Base-by-base conservation (phyloP, 495 filamentous ascomycete genomes). In the Endocarpon pusillum region DNA sequence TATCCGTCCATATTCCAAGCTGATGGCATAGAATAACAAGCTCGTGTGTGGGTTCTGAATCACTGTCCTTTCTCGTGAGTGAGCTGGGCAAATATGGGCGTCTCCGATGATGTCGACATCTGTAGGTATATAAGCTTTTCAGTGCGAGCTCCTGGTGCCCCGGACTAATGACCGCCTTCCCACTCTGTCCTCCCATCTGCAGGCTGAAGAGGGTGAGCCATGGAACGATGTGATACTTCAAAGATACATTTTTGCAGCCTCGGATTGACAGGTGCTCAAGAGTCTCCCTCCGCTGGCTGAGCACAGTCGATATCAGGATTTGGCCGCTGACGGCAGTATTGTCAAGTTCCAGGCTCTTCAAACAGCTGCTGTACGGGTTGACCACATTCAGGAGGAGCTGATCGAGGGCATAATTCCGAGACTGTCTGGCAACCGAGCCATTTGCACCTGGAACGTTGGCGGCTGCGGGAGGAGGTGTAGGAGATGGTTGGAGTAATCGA, bases 171-270 rank as follows among this genome's bases (percentile, higher is more conserved):
- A 44, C 48, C 17, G 46, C 54, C 18, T 35, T 53, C 28, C 58
- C 60, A 42, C 53, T 57, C 21, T 57, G 54, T 21, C 57, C 50
- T 43, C 62, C 55, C 38, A 52, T 53, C 38, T 66, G 62, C 3
- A 66, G 42, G 5, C 54, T 51, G 35, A 57, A 64, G 55, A 68
- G 55, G 28, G 58, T 58, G 12, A 75, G 50, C 36, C 64, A 75
- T 2, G 70, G 69, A 21, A 73, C 58, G 35, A 75, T 66, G 35
- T 75, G 69, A 41, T 75, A 75, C 47, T 75, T 75, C 31, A 75
- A 53, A 12, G 69, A 73, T 20, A 75, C 70, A 49, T 75, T 71
- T 48, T 75, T 73, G 59, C 70, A 75, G 5, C 69, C 70, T 6
- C 70, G 62, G 22, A 73, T 62, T 3, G 69, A 75, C 14, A 75